Conservation (phyloP, 1,284 basidiomycete genomes). For the Vanrija pseudolonga region DNA sequence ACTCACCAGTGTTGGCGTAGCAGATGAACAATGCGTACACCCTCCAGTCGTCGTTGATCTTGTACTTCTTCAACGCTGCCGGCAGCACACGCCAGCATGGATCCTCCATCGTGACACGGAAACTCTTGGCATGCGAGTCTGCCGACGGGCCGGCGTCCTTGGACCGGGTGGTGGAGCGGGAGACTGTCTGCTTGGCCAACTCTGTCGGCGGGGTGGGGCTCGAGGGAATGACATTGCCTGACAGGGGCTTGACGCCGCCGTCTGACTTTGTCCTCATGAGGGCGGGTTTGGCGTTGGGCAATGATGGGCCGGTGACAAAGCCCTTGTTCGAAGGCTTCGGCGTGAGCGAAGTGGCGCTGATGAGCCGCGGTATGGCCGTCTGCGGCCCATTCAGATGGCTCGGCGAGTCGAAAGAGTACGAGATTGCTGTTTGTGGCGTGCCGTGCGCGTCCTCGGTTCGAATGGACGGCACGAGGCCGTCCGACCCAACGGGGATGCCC, state of each 20-base stretch:
- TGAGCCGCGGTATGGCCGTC: neutral
- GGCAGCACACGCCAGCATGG: conserved; percentile 97
- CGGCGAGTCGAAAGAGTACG: conserved; percentile 36
- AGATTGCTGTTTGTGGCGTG: conserved; percentile 4
- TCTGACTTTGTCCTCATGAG: no score
- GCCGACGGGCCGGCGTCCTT: conserved; percentile 18
- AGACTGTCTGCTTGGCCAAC: conserved; percentile 1
- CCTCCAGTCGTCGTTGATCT: conserved; percentile 98
- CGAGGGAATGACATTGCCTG: conserved; percentile 13
- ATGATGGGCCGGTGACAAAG: neutral
- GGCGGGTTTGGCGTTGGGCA: neutral
- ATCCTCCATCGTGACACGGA: conserved; percentile 74
- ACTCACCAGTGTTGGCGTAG: conserved; percentile 80
- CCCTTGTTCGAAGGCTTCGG: conserved; percentile 2
- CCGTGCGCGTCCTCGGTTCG: conserved; percentile 8
- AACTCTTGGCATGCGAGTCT: conserved; percentile 50
- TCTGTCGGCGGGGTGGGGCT: conserved; percentile 14
- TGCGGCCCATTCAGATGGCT: neutral
- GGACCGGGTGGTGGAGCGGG: conserved; percentile 1
- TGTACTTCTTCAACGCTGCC: conserved; percentile 96
- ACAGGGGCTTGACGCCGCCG: neutral
- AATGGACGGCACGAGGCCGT: conserved; percentile 1
- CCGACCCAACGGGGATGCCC: conserved; percentile 19
- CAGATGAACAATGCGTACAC: conserved; percentile 99
- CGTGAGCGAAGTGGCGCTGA: conserved; percentile 28